A percentile compares a stretch with the other conserved stretches of the same genome.
Evolutionary conservation across 306 rosid genomes (phyloP).

Genomic region (Rubus parviflorus): DNA sequence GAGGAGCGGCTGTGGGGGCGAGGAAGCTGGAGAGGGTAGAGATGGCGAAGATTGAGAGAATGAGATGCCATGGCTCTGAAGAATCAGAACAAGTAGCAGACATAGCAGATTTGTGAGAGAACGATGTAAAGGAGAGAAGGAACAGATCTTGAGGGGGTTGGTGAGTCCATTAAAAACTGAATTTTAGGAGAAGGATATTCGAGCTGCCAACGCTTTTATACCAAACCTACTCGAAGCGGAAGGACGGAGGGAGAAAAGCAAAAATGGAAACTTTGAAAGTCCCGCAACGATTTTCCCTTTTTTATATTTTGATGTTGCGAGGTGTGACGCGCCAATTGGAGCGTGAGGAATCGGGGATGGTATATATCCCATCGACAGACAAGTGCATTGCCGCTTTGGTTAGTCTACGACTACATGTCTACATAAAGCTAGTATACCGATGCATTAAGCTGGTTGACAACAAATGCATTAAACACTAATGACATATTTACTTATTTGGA

Average conservation of each 20-base stretch:
- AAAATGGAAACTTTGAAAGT: constrained; percentile 8
- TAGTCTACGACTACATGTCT: no score
- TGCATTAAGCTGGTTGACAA: no score
- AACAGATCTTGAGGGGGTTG: constrained; percentile 38
- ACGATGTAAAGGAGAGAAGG: not conserved
- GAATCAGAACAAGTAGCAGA: constrained; percentile 20
- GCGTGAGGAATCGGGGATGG: not conserved
- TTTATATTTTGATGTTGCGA: no score
- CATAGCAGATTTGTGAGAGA: not conserved
- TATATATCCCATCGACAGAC: not conserved
- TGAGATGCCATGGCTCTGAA: constrained; percentile 40
- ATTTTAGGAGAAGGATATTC: not conserved
- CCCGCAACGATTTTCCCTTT: constrained; percentile 1
- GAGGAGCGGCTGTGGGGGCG: constrained; percentile 26
- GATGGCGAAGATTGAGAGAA: constrained; percentile 32
- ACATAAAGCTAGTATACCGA: no score
- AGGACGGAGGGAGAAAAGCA: not conserved
- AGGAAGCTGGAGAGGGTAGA: constrained; percentile 10
- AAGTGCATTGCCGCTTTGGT: not conserved
- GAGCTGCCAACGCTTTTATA: not conserved
- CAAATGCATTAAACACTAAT: no score
- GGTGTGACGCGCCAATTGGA: not conserved
- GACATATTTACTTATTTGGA: no score
- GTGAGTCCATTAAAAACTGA: not conserved
- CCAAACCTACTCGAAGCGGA: not conserved